A percentile compares a stretch with the other conserved stretches of the same genome.
Evolutionary conservation across 2,329 filamentous ascomycete species (phyloP).

Genomic region (Aspergillus pseudonomiae): DNA sequence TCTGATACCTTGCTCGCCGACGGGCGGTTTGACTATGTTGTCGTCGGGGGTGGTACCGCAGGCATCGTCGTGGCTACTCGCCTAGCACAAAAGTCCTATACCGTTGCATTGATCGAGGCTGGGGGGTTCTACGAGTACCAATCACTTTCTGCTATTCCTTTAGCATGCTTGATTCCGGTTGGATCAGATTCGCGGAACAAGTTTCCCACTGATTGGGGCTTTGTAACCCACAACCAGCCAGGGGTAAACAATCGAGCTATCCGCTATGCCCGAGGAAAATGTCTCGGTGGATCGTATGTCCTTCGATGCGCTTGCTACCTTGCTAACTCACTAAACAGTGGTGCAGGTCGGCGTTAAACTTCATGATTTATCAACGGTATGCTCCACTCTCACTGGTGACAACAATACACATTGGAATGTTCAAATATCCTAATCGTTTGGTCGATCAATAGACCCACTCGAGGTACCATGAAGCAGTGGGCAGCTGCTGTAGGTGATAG

Average conservation of each 20-base stretch:
- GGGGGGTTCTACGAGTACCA: conserved; percentile 31
- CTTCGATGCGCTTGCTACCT: background rate
- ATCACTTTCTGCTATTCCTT: conserved; percentile 27
- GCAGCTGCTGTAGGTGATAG: conserved; percentile 26
- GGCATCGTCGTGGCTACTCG: conserved; percentile 30
- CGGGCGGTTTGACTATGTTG: conserved; percentile 29
- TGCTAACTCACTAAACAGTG: background rate
- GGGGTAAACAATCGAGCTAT: conserved; percentile 27
- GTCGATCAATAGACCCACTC: conserved; percentile 12
- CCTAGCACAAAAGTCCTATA: conserved; percentile 27
- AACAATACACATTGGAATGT: background rate
- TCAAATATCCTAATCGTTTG: background rate
- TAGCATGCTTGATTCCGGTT: conserved; percentile 20
- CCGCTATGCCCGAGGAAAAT: conserved; percentile 21
- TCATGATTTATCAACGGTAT: conserved; percentile 28
- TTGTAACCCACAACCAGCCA: conserved; percentile 23
- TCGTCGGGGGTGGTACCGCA: conserved; percentile 33
- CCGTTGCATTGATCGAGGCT: conserved; percentile 34
- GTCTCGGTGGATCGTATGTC: conserved; percentile 17
- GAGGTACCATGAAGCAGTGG: conserved; percentile 24
- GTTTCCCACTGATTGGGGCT: conserved; percentile 29
- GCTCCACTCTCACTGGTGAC: background rate
- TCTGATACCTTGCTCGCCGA: background rate
- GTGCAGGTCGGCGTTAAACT: conserved; percentile 25
- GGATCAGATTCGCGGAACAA: conserved; percentile 26